Evolutionary conservation across 495 filamentous ascomycete species (phyloP), one percentile per base, ranked within the genome.

Genomic region (Sordaria brevicollis): DNA sequence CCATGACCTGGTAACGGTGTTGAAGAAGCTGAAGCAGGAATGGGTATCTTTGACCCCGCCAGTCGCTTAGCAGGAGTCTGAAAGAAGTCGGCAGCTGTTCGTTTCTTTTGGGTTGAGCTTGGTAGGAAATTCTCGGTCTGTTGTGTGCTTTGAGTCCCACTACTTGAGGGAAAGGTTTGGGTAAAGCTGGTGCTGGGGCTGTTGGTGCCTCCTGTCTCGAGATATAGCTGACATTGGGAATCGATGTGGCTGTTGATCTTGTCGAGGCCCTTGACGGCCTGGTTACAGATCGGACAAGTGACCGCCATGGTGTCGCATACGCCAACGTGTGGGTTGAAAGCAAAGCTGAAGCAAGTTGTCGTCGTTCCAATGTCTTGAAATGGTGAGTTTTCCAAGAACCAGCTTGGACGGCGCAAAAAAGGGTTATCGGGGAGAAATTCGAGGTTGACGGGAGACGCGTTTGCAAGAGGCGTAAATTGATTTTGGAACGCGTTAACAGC

Each of bases 171-270:
- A 73, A 2, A 65, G 68, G 10, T 74, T 62, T 36, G 72, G 71
- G 25, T 41, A n/a, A n/a, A n/a, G 21, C 1, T 57, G 67, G 70
- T 34, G 6, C 34, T 34, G 49, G 67, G 66, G 71, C 62, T 73
- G 9, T 78, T 72, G 43, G 71, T 37, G 67, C 67, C 37, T n/a
- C 37, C 67, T 33, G 67, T 74, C 77, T 73, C 36, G 85, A 82
- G 41, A 70, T 88, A 88, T 19, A 78, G 81, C 74, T 88, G 79
- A 80, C 95, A 98, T 74, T 87, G 86, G 17, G 91, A 93, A 79
- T 99, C 95, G 73, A 99, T 88, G 77, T 99, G 95, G 66, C 86
- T 84, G 78, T 99, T 99, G 82, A 99, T 99, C 25, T 62, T 62
- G 70, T 91, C 87, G 68, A 81, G 73, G 67, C 90, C 82, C 67